Base-by-base conservation (phyloP, 305 asterid species). In the Andrographis paniculata region DNA sequence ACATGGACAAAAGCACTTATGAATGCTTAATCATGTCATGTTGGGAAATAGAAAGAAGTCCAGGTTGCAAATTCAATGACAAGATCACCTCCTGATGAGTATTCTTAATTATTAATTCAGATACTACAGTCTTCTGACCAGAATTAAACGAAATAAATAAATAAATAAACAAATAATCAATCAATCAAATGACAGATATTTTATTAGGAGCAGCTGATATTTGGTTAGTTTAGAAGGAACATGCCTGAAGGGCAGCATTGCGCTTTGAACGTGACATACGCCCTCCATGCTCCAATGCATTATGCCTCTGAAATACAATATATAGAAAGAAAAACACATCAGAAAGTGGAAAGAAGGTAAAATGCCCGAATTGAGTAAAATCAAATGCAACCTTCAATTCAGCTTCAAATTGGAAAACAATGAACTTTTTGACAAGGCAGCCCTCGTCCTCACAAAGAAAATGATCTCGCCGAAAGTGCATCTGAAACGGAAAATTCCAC, bases 171-270 rank as follows among this genome's bases (percentile, higher is more conserved):
- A 18, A 7, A 30, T 14, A 1, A 10, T 28, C 11, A 44, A 49
- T 20, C 17, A 11, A 15, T 1, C 43, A 17, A 41, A 40, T 45
- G 43, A n/a, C n/a, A n/a, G n/a, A n/a, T n/a, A n/a, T n/a, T n/a
- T n/a, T n/a, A n/a, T 33, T 17, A 14, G 9, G 30, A 24, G 30
- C 8, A 24, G n/a, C n/a, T n/a, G 8, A 24, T 24, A 24, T 24
- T 24, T 24, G 30, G 30, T 28, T 35, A 12, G n/a, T 45, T 33
- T 55, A 33, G 54, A 35, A 62, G 46, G 60, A 51, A 55, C 59
- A 47, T 70, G 67, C 99, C 94, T 84, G 96, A 62, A 92, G 94
- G 42, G 99, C 99, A 81, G 94, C 97, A 74, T 61, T 84, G 44
- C 97, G 93, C 73, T 75, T 70, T 50, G 94, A 74, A 63, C 97